A percentile compares a stretch with the other conserved stretches of the same genome.
phyloP scores from a whole-genome alignment of 2,329 filamentous ascomycete species.

The Penicillium brasilianum region DNA sequence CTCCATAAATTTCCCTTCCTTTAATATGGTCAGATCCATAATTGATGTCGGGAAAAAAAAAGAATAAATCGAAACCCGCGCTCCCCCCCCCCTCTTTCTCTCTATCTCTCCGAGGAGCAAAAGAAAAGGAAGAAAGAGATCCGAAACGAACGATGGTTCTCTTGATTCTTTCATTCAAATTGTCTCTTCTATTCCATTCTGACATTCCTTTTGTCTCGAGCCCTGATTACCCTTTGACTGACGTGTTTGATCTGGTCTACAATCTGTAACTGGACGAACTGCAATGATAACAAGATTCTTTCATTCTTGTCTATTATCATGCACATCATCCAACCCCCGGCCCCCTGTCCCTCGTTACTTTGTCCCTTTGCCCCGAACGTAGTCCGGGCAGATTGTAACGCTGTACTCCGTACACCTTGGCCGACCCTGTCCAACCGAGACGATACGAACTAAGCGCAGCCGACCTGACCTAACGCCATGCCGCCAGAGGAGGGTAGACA shows the following conservation, averaged over 20 bases:
- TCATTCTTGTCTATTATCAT: background rate
- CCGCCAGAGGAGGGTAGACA: background rate
- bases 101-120: background rate
- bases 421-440: constrained; percentile 6
- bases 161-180: background rate
- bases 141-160: background rate
- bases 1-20: background rate
- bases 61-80: background rate
- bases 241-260: background rate
- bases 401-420: constrained; percentile 20
- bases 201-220: background rate
- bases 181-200: background rate
- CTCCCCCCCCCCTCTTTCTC: no score
- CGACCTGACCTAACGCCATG: constrained; percentile 12
- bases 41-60: background rate
- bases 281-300: background rate
- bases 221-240: background rate
- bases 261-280: background rate
- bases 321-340: no score
- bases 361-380: constrained; percentile 11
- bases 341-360: background rate
- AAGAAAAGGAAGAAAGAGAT: background rate
- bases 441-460: constrained; percentile 16
- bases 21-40: background rate
- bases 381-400: constrained; percentile 18